Evolutionary conservation across 768 basidiomycete species (phyloP), one percentile per base, ranked within the genome.

Genomic region (Amanita rubescens): DNA sequence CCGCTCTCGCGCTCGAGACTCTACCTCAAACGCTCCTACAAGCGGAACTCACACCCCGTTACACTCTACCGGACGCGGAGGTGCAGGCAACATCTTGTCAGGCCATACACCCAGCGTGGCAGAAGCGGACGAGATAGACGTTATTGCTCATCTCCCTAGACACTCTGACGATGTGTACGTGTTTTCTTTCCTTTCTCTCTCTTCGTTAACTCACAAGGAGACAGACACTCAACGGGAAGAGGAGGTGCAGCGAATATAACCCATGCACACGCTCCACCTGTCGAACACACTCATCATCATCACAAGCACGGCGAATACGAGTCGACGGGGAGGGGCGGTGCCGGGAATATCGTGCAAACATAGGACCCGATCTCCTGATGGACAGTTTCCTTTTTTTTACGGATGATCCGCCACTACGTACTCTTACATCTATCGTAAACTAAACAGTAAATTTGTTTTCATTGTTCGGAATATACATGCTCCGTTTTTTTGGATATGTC

Each of bases 41-140:
- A 43, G 9, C 14, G 50, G 41, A n/a, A 46, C 37, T 25, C 41
- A 27, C 38, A 37, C 15, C 15, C 63, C 62, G 4, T 55, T 71
- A 24, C 77, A 78, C 56, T 80, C 80, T 34, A 74, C 72, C 1
- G 85, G 85, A 0, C 75, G 85, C 10, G 84, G 85, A 22, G 85
- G 86, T 2, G 74, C 65, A 0, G 85, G 85, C 2, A 87, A 87
- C 58, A 73, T 85, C 12, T 60, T 63, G 1, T 14, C 61, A 0
- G 77, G 70, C 3, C 62, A 61, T 1, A 54, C 67, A 56, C 55
- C 66, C 19, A 38, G 44, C 0, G 50, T 60, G 2, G 68, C 67
- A n/a, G 69, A 69, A 25, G 60, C 61, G 6, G 61, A 63, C 39
- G 60, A 59, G 45, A 65, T 55, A 49, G 59, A 59, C 17, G 62